Base-by-base conservation (phyloP, 768 basidiomycete species). In the Phlegmacium glaucopus region DNA sequence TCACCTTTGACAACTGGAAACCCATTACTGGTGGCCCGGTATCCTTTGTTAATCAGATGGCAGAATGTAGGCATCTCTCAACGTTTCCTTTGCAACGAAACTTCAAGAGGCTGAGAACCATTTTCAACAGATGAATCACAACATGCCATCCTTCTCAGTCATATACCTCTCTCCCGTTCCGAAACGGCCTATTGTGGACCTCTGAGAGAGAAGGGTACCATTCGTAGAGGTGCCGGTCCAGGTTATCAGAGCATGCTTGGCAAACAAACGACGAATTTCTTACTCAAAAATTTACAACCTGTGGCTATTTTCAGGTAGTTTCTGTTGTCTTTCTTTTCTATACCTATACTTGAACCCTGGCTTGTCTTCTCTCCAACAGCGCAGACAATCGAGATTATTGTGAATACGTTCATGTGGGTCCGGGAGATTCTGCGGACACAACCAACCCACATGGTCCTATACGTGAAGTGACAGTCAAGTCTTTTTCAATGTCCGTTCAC, bases 381-480 rank as follows among this genome's bases (percentile, higher is more conserved):
- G 94, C 85, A 6, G 92, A 97, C 66, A 90, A 95, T 63, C 87
- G 90, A 42, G 94, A 96, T 65, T 90, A 90, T 57, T 97, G 94
- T 58, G 89, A 91, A 54, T 76, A 85, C 57, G 67, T 65, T 17
- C 88, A 90, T 62, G 49, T 54, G 26, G 35, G 56, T 37, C 55
- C 52, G 42, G 50, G 43, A 43, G 67, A 67, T 28, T 53, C 69
- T 8, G 59, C 63, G 4, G 55, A 51, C 55, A 30, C 59, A 47
- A 30, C 54, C 46, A 50, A 55, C 50, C 50, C 59, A 29, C 44
- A 46, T 12, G 52, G 51, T 52, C 49, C 58, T 3, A 70, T 85
- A 37, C 83, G 83, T 39, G 93, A 95, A 66, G 78, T 93, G 16
- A 94, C 92, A 1, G 73, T 95, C 49, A 94, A 93, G 63, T 87